phyloP scores from a whole-genome alignment of 2,329 filamentous ascomycete genomes.

The Hymenoscyphus occultus region DNA sequence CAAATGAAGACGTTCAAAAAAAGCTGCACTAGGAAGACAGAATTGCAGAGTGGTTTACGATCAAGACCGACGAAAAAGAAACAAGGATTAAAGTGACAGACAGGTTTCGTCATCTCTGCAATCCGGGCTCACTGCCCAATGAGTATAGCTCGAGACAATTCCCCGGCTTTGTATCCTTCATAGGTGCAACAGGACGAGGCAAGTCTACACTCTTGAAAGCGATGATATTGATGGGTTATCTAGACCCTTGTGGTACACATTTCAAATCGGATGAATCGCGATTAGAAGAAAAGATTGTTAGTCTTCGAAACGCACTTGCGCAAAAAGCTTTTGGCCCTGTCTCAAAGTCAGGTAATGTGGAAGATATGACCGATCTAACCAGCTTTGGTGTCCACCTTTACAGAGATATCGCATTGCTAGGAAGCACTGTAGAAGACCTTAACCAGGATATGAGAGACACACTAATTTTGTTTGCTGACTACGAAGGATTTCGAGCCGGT shows the following conservation, averaged over 20 bases:
- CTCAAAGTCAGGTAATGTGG: slow-evolving; percentile 16
- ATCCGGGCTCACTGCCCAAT: slow-evolving; percentile 13
- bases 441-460: slow-evolving; percentile 9
- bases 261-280: slow-evolving; percentile 5
- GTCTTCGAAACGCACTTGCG: slow-evolving; percentile 9
- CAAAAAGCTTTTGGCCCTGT: slow-evolving; percentile 19
- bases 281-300: slow-evolving; percentile 10
- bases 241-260: slow-evolving; percentile 12
- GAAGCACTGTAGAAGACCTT: background rate
- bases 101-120: slow-evolving; percentile 14
- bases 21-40: slow-evolving; percentile 12
- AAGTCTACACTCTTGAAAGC: slow-evolving; percentile 28
- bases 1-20: slow-evolving; percentile 5
- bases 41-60: slow-evolving; percentile 15
- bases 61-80: slow-evolving; percentile 8
- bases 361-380: slow-evolving; percentile 22
- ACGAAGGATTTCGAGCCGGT: slow-evolving; percentile 26
- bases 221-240: slow-evolving; percentile 24
- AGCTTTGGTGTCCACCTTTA: slow-evolving; percentile 29
- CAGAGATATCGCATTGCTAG: slow-evolving; percentile 13
- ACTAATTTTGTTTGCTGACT: slow-evolving; percentile 28
- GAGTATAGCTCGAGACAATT: slow-evolving; percentile 19
- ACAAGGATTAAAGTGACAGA: slow-evolving; percentile 12
- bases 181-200: slow-evolving; percentile 25
- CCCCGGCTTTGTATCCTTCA: slow-evolving; percentile 29